phyloP scores from a whole-genome alignment of 352 stramenopile genomes.

The Paralagenidium karlingii region DNA sequence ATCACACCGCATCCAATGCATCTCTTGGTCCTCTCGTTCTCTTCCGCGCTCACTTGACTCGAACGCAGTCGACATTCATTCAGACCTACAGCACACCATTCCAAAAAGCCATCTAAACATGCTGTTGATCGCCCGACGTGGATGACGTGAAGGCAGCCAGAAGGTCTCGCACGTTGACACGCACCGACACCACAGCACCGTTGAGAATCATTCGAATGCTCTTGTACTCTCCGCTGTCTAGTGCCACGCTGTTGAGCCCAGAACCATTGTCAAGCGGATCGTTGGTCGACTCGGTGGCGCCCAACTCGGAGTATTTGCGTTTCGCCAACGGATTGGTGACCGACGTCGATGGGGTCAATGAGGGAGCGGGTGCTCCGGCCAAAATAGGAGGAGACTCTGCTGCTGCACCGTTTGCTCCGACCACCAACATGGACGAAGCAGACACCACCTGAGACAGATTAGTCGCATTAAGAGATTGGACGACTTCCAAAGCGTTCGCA shows the following conservation, averaged over 20 bases:
- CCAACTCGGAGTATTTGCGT: not conserved
- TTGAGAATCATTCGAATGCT: conserved; percentile 65
- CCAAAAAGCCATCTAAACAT: no score
- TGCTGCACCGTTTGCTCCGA: no score
- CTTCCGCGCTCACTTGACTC: no score
- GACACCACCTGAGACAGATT: not conserved
- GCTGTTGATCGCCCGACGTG: no score
- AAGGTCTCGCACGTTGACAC: conserved; percentile 59
- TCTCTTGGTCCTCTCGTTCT: no score
- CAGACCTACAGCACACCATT: no score
- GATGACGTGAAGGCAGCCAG: no score
- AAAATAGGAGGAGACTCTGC: no score
- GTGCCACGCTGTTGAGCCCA: not conserved
- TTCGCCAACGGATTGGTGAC: not conserved
- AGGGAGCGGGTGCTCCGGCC: no score
- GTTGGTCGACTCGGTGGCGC: not conserved
- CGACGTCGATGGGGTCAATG: not conserved
- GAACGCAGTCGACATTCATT: no score
- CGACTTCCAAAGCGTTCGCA: not conserved
- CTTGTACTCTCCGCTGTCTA: conserved; percentile 25
- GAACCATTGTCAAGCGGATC: not conserved
- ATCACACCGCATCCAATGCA: no score
- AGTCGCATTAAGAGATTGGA: no score
- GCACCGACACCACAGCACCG: conserved; percentile 42
- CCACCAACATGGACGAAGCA: not conserved